A percentile compares a stretch with the other conserved stretches of the same genome.
Conservation (phyloP, 352 stramenopile species). For the Globisporangium polare region DNA sequence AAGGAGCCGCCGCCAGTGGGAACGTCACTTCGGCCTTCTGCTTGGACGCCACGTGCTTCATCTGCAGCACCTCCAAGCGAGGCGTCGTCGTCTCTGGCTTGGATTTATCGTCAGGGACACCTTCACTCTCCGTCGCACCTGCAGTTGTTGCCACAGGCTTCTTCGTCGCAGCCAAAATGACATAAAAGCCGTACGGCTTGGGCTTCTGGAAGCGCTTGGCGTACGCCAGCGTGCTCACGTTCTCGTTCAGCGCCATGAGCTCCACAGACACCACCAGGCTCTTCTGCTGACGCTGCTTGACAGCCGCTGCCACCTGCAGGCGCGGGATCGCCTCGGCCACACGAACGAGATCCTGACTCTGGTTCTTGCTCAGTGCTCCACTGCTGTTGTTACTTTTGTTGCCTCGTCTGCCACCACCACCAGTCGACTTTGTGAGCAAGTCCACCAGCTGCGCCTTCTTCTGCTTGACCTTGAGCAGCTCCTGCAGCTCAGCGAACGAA, state of each 20-base stretch:
- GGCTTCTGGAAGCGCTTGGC: constrained; percentile 53
- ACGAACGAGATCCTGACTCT: constrained; percentile 41
- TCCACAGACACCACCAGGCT: constrained; percentile 28
- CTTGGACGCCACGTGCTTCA: constrained; percentile 64
- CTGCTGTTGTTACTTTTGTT: constrained; percentile 14
- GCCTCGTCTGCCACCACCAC: constrained; percentile 2
- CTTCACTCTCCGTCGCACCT: background rate
- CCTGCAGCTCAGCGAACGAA: constrained; percentile 31
- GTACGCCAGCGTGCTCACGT: constrained; percentile 24
- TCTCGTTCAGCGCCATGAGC: constrained; percentile 32
- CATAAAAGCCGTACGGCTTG: constrained; percentile 69
- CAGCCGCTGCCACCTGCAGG: constrained; percentile 25
- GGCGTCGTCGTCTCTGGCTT: background rate
- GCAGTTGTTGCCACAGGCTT: background rate
- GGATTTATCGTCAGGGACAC: background rate
- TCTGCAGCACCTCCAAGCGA: constrained; percentile 32
- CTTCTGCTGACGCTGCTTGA: constrained; percentile 23
- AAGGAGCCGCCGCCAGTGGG: constrained; percentile 12
- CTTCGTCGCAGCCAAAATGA: constrained; percentile 36
- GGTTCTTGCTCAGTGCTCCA: constrained; percentile 23
- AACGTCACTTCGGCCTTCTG: constrained; percentile 33
- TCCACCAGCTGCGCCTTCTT: constrained; percentile 36
- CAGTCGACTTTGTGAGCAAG: constrained; percentile 23
- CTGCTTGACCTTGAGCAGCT: constrained; percentile 20
- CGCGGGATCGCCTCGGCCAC: constrained; percentile 41